Evolutionary conservation across 2,329 filamentous ascomycete genomes (phyloP).

Genomic region (Fusarium verticillioides): DNA sequence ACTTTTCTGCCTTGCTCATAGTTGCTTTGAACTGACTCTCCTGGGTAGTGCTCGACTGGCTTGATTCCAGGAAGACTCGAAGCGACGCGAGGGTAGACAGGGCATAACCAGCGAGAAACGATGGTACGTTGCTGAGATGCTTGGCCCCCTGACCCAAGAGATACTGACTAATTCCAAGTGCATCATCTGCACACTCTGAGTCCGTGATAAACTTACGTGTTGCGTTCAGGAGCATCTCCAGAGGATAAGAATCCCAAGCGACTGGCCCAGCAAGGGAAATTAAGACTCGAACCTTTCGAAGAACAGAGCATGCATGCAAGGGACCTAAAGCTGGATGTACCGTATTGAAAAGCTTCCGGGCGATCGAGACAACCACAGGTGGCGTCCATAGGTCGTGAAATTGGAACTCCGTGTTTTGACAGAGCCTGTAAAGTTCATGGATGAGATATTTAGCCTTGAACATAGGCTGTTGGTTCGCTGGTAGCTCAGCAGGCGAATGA

Average conservation of each 20-base stretch:
- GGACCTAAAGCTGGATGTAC: slow-evolving; percentile 87
- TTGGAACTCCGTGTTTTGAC: slow-evolving; percentile 75
- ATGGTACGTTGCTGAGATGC: slow-evolving; percentile 73
- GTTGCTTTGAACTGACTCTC: slow-evolving; percentile 84
- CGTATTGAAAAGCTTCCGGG: slow-evolving; percentile 81
- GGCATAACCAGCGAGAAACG: slow-evolving; percentile 83
- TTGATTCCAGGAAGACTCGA: slow-evolving; percentile 77
- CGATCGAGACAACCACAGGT: slow-evolving; percentile 76
- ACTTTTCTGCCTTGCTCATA: slow-evolving; percentile 77
- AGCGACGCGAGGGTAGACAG: slow-evolving; percentile 84
- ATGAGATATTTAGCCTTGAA: slow-evolving; percentile 83
- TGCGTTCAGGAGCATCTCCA: slow-evolving; percentile 90
- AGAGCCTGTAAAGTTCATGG: slow-evolving; percentile 81
- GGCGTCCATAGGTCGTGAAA: slow-evolving; percentile 78
- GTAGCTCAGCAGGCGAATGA: slow-evolving; percentile 72
- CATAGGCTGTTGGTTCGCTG: slow-evolving; percentile 84
- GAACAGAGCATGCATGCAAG: slow-evolving; percentile 84
- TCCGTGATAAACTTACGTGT: slow-evolving; percentile 83
- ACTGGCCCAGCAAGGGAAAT: slow-evolving; percentile 79
- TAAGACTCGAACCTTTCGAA: slow-evolving; percentile 86
- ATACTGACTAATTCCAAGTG: slow-evolving; percentile 87
- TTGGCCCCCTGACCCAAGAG: slow-evolving; percentile 74
- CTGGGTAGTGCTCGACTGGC: slow-evolving; percentile 83
- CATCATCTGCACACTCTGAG: slow-evolving; percentile 89
- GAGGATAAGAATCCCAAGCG: slow-evolving; percentile 80